Conservation (phyloP, 2,329 filamentous ascomycete genomes). For the Pseudocercospora cruenta region DNA sequence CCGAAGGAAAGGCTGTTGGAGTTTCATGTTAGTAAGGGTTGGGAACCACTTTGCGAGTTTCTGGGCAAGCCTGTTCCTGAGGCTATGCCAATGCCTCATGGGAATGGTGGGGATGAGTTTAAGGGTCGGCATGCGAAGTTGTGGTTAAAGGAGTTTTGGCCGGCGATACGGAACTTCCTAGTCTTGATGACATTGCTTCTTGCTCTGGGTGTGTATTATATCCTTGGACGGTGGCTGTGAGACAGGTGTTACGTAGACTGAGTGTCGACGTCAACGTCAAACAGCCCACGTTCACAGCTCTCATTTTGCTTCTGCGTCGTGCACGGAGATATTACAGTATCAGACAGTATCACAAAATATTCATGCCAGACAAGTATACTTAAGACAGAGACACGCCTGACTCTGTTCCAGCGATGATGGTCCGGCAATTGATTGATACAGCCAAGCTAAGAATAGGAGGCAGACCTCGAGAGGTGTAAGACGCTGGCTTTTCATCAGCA, state of each 20-base stretch:
- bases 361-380: neutral
- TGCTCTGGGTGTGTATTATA: neutral
- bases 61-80: neutral
- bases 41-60: conserved; percentile 11
- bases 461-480: neutral
- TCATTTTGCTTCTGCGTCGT: too few species aligned
- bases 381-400: neutral
- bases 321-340: neutral
- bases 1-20: conserved; percentile 8
- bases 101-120: neutral
- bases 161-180: neutral
- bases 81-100: neutral
- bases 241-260: neutral
- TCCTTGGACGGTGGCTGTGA: neutral
- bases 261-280: neutral
- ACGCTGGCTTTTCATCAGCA: neutral
- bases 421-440: neutral
- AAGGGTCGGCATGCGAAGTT: conserved; percentile 1
- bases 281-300: neutral
- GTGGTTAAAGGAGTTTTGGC: conserved; percentile 1
- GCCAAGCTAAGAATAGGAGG: neutral
- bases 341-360: neutral
- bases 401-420: neutral
- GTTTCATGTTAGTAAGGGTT: conserved; percentile 10
- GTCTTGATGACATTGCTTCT: neutral